Conservation (phyloP, 345 rosid genomes). For the Arabis hirsuta region DNA sequence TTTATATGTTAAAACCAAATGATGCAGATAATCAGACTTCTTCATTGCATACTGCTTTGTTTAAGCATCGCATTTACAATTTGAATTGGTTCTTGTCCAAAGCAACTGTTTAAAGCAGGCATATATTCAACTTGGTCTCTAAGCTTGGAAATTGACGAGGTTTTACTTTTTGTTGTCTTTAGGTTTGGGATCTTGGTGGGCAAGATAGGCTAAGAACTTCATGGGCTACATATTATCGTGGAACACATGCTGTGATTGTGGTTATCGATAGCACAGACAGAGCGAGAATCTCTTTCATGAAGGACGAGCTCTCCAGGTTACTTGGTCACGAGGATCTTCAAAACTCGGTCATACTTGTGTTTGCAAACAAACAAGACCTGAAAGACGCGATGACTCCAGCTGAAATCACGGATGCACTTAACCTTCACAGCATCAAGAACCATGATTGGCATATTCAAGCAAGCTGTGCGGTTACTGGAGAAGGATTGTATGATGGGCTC, state of each 20-base stretch:
- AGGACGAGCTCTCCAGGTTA: constrained; percentile 79
- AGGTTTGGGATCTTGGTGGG: constrained; percentile 99
- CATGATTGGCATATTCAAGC: constrained; percentile 99
- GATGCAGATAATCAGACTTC: background rate
- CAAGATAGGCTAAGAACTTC: constrained; percentile 94
- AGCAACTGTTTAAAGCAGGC: background rate
- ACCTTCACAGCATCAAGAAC: constrained; percentile 90
- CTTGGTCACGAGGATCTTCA: constrained; percentile 87
- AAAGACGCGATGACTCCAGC: constrained; percentile 95
- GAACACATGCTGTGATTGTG: constrained; percentile 85
- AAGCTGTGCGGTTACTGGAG: constrained; percentile 87
- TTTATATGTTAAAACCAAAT: background rate
- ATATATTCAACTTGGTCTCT: background rate
- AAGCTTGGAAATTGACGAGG: background rate
- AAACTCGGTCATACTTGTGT: constrained; percentile 72
- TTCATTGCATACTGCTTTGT: background rate
- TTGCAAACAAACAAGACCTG: constrained; percentile 91
- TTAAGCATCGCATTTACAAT: background rate
- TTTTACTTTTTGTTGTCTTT: constrained; percentile 30
- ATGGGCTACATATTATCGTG: constrained; percentile 94
- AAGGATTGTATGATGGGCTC: constrained; percentile 82
- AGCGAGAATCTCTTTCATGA: constrained; percentile 82
- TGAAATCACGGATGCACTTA: constrained; percentile 81
- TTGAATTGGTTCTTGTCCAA: background rate
- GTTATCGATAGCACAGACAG: constrained; percentile 97